A percentile compares a stretch with the other conserved stretches of the same genome.
phyloP scores from a whole-genome alignment of 169 alveolate species.

The Babesia sp. region DNA sequence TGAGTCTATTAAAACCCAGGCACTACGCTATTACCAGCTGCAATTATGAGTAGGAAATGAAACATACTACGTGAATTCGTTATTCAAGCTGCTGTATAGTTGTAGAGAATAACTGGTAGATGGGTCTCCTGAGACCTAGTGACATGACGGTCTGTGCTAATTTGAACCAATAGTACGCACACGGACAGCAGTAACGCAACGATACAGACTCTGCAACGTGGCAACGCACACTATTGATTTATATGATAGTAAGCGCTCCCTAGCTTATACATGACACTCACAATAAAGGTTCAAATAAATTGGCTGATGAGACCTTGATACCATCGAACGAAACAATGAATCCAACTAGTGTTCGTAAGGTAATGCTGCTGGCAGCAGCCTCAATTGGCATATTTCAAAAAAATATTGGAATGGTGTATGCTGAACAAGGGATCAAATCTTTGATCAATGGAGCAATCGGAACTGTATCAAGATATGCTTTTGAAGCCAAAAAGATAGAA shows the following conservation, averaged over 20 bases:
- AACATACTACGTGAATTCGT: too few relatives aligned
- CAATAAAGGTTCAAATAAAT: background rate
- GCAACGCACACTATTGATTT: background rate
- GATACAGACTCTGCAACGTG: background rate
- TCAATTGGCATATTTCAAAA: background rate
- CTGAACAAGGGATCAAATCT: background rate
- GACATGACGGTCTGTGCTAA: too few relatives aligned
- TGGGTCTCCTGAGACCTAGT: too few relatives aligned
- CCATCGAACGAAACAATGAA: background rate
- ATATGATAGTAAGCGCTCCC: background rate
- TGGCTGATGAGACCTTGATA: background rate
- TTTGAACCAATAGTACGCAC: background rate
- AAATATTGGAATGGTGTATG: background rate
- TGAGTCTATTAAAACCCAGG: too few relatives aligned
- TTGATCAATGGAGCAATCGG: constrained; percentile 2
- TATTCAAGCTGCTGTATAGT: too few relatives aligned
- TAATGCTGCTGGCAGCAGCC: background rate
- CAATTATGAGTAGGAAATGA: too few relatives aligned
- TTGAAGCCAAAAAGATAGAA: constrained; percentile 12
- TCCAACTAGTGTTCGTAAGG: background rate
- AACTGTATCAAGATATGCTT: constrained; percentile 13
- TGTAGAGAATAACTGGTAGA: too few relatives aligned
- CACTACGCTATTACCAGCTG: too few relatives aligned
- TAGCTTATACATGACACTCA: background rate
- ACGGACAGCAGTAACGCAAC: background rate